Conservation (phyloP, 345 rosid genomes). For the Eucalyptus cloeziana region DNA sequence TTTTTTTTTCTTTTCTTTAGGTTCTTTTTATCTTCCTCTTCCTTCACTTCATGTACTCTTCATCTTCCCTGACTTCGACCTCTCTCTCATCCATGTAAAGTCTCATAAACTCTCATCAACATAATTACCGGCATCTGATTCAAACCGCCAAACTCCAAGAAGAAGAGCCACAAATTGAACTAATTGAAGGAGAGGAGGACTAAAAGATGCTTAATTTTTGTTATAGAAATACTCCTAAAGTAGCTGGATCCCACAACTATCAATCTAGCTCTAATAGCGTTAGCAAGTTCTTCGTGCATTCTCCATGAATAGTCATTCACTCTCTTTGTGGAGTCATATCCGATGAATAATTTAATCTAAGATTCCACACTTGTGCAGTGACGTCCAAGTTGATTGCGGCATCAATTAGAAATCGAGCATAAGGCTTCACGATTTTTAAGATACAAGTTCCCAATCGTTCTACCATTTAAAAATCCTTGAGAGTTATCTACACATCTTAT, state of each 20-base stretch:
- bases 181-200: neutral
- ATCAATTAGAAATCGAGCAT: neutral
- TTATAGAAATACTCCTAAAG: neutral
- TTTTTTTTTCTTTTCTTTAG: too few species aligned
- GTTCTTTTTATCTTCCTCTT: too few species aligned
- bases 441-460: neutral
- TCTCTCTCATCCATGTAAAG: neutral
- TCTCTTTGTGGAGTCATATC: neutral
- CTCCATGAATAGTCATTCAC: fast-evolving
- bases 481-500: neutral
- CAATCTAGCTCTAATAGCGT: neutral
- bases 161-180: neutral
- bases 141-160: neutral
- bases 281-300: neutral
- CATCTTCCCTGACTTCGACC: neutral
- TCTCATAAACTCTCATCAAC: neutral
- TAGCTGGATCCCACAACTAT: neutral
- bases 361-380: neutral
- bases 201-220: neutral
- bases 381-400: neutral
- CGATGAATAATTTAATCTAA: neutral
- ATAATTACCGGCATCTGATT: neutral
- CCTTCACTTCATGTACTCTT: neutral
- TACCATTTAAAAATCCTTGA: neutral
- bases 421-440: neutral